Evolutionary conservation across 805 yeast species (phyloP).

Genomic region (Yarrowia bubula): DNA sequence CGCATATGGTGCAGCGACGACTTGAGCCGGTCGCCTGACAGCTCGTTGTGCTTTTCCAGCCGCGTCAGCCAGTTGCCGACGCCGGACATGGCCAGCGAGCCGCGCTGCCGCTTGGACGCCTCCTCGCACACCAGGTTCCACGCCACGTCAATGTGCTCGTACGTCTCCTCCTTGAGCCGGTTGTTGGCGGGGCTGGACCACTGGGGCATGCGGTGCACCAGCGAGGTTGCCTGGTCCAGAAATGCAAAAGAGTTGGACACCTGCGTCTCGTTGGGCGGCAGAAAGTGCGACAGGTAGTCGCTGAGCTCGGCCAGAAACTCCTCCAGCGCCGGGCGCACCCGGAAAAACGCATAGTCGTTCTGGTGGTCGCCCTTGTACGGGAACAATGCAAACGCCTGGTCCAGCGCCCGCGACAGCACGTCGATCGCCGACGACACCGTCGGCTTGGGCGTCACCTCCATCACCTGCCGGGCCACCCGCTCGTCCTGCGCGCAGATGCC

Average conservation of each 20-base stretch:
- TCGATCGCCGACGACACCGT: constrained; percentile 52
- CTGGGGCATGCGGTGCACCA: constrained; percentile 63
- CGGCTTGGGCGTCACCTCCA: constrained; percentile 55
- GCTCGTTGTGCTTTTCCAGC: constrained; percentile 24
- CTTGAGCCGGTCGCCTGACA: constrained; percentile 18
- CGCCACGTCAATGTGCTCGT: constrained; percentile 19
- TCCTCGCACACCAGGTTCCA: constrained; percentile 20
- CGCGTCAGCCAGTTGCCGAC: constrained; percentile 6
- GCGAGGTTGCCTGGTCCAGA: constrained; percentile 57
- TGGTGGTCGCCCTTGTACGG: constrained; percentile 75
- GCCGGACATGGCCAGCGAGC: constrained; percentile 25
- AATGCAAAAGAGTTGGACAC: constrained; percentile 56
- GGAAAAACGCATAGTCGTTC: constrained; percentile 71
- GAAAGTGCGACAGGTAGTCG: constrained; percentile 68
- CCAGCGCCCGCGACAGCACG: constrained; percentile 49
- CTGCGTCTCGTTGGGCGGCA: constrained; percentile 67
- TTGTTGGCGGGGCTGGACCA: constrained; percentile 53
- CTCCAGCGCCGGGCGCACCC: constrained; percentile 64
- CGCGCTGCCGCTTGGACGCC: constrained; percentile 17
- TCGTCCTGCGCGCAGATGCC: constrained; percentile 61
- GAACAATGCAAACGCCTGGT: constrained; percentile 47
- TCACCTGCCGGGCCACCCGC: constrained; percentile 53
- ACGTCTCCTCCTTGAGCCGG: constrained; percentile 30
- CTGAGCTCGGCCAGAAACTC: constrained; percentile 70
- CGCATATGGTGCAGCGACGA: neutral